phyloP scores from a whole-genome alignment of 805 yeast genomes.

The Ogataea methanolica region DNA sequence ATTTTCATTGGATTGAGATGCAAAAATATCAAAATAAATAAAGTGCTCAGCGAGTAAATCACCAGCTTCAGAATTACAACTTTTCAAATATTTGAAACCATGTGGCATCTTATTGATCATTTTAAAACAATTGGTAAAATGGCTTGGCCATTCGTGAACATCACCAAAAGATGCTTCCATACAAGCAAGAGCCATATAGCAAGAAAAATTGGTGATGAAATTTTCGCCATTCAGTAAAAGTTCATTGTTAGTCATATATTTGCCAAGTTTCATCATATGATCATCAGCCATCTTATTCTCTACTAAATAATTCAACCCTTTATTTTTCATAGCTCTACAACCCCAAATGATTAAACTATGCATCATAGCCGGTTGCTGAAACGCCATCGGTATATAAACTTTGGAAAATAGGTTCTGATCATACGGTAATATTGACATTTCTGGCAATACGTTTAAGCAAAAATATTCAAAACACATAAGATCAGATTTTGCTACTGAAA shows the following conservation, averaged over 20 bases:
- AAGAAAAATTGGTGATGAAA: constrained; percentile 24
- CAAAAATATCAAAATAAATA: constrained; percentile 37
- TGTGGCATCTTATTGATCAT: constrained; percentile 23
- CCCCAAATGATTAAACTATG: constrained; percentile 55
- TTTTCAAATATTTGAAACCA: constrained; percentile 25
- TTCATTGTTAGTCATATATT: constrained; percentile 6
- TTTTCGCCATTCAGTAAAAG: constrained; percentile 11
- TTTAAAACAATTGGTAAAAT: constrained; percentile 26
- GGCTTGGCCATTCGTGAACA: constrained; percentile 30
- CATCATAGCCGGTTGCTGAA: constrained; percentile 41
- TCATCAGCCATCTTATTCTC: constrained; percentile 17
- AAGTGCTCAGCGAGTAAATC: constrained; percentile 32
- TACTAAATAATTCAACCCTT: constrained; percentile 17
- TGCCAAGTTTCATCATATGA: constrained; percentile 9
- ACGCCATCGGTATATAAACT: constrained; percentile 52
- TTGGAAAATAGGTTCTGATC: constrained; percentile 47
- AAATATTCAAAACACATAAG: constrained; percentile 41
- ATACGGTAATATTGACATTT: constrained; percentile 44
- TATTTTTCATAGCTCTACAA: constrained; percentile 25
- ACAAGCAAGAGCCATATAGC: constrained; percentile 28
- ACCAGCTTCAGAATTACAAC: constrained; percentile 31
- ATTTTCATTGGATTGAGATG: constrained; percentile 32
- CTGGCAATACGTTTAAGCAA: constrained; percentile 38
- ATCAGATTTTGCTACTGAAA: constrained; percentile 13
- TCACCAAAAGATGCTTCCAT: constrained; percentile 32